A percentile compares a stretch with the other conserved stretches of the same genome.
Conservation (phyloP, 1,284 basidiomycete genomes). For the Megacollybia platyphylla region DNA sequence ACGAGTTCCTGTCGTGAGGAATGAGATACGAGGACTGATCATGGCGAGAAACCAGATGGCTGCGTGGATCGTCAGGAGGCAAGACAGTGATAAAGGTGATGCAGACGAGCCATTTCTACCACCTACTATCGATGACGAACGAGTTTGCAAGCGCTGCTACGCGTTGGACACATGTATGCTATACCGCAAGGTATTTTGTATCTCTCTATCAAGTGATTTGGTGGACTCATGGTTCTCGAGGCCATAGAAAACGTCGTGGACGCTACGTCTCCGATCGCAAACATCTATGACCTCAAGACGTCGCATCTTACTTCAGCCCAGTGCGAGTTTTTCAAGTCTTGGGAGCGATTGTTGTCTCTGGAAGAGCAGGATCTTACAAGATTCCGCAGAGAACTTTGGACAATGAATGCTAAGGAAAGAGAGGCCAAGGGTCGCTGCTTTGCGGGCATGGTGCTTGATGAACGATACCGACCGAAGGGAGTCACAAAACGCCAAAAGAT, state of each 20-base stretch:
- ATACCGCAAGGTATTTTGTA: conserved; percentile 68
- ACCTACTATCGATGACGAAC: conserved; percentile 74
- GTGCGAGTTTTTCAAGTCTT: conserved; percentile 74
- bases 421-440: conserved; percentile 77
- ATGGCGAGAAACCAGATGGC: conserved; percentile 81
- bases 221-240: conserved; percentile 21
- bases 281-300: conserved; percentile 71
- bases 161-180: conserved; percentile 85
- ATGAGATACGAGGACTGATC: conserved; percentile 80
- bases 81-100: conserved; percentile 12
- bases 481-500: conserved; percentile 26
- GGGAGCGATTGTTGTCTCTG: conserved; percentile 80
- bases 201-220: conserved; percentile 4
- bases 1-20: conserved; percentile 63
- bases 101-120: conserved; percentile 52
- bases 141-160: conserved; percentile 76
- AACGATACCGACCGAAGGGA: conserved; percentile 14
- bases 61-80: conserved; percentile 49
- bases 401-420: conserved; percentile 70
- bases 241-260: conserved; percentile 58
- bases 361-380: conserved; percentile 83
- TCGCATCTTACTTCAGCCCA: conserved; percentile 66
- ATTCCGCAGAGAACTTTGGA: conserved; percentile 91
- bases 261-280: conserved; percentile 54
- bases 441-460: conserved; percentile 61